Conservation (phyloP, 495 filamentous ascomycete species). For the Parathielavia hyrcaniae region DNA sequence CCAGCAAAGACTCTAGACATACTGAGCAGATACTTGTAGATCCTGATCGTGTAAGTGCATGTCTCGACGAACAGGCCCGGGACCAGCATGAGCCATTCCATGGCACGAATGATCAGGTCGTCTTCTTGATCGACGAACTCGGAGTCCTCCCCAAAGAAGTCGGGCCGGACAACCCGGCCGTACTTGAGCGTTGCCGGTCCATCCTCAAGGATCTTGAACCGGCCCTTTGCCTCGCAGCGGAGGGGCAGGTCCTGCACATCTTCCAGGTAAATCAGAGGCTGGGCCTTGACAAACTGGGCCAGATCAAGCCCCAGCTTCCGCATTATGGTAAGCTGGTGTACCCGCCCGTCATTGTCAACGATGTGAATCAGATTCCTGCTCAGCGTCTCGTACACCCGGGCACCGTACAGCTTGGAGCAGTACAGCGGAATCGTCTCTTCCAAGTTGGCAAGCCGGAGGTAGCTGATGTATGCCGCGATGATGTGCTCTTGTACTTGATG, state of each 20-base stretch:
- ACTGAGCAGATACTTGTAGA: conserved; percentile 73
- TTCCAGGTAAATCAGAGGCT: conserved; percentile 50
- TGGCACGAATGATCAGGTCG: conserved; percentile 63
- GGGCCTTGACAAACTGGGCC: conserved; percentile 44
- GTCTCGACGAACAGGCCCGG: conserved; percentile 65
- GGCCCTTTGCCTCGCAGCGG: conserved; percentile 32
- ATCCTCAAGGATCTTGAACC: conserved; percentile 47
- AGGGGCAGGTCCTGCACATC: conserved; percentile 32
- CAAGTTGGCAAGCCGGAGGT: conserved; percentile 61
- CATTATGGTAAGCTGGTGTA: conserved; percentile 57
- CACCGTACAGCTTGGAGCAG: conserved; percentile 61
- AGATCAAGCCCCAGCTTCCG: conserved; percentile 49
- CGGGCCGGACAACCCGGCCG: conserved; percentile 49
- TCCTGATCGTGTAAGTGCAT: conserved; percentile 56
- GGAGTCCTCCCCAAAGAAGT: conserved; percentile 59
- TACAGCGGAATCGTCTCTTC: conserved; percentile 78
- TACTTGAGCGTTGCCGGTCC: conserved; percentile 41
- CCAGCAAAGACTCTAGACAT: conserved; percentile 30
- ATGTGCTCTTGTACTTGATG: conserved; percentile 52
- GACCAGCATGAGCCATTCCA: conserved; percentile 78
- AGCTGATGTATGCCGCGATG: conserved; percentile 75
- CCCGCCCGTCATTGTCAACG: conserved; percentile 37
- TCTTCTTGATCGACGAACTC: conserved; percentile 51
- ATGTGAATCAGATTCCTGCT: conserved; percentile 54
- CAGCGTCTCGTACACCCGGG: conserved; percentile 45